Percentiles rank a stretch among this genome's conserved stretches.
phyloP scores from a whole-genome alignment of 2,329 filamentous ascomycete genomes.

The Neophaeococcomyces mojaviensis region DNA sequence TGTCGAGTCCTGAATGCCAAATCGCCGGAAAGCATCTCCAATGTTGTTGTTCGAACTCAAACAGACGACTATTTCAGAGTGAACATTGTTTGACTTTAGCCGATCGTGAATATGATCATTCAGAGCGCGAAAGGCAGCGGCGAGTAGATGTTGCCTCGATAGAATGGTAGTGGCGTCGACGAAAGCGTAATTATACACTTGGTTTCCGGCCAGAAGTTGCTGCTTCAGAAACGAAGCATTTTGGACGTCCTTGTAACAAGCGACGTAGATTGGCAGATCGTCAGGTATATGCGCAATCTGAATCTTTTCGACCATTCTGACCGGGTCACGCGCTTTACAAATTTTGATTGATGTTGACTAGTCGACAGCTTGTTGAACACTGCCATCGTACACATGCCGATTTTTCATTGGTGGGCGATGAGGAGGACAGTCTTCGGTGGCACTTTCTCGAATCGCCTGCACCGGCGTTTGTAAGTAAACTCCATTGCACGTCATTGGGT shows the following conservation, averaged over 20 bases:
- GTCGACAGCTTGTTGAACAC: background rate
- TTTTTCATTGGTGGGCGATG: too few species aligned
- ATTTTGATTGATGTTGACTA: too few species aligned
- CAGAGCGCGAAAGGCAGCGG: conserved; percentile 70
- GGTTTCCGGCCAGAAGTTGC: conserved; percentile 77
- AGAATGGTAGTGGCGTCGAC: conserved; percentile 76
- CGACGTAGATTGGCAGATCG: conserved; percentile 61
- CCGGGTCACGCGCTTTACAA: too few species aligned
- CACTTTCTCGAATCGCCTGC: conserved; percentile 2
- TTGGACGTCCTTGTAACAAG: conserved; percentile 65
- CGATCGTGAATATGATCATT: conserved; percentile 54
- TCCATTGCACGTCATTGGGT: conserved; percentile 8
- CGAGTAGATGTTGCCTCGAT: conserved; percentile 64
- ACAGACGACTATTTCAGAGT: conserved; percentile 78
- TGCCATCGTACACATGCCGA: background rate
- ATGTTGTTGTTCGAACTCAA: conserved; percentile 84
- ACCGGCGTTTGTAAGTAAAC: too few species aligned
- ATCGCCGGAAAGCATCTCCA: conserved; percentile 80
- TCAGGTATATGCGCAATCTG: conserved; percentile 67
- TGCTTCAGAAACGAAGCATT: conserved; percentile 73
- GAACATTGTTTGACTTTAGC: conserved; percentile 74
- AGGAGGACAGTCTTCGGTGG: background rate
- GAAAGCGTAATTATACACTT: conserved; percentile 86
- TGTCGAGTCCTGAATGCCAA: conserved; percentile 68
- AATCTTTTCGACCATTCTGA: conserved; percentile 53